Base-by-base conservation (phyloP, 2,329 filamentous ascomycete genomes). In the Neophaeococcomyces aloes region DNA sequence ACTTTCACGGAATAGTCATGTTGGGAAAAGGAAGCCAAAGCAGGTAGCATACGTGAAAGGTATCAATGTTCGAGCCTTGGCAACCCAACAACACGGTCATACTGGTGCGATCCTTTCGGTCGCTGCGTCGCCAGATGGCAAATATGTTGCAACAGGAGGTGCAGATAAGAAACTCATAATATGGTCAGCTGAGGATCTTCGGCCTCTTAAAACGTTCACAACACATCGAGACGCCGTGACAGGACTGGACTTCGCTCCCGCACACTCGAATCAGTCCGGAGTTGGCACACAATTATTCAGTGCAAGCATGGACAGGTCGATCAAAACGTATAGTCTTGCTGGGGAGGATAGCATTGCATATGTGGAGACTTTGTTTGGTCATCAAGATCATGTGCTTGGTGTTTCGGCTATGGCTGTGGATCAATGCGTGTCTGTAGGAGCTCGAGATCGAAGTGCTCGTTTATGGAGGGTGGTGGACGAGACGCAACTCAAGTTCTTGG, bases 391-490 rank as follows among this genome's bases (percentile, higher is more conserved):
- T 51, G 83, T 96, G 4, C 73, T 89, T 29, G 85, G 87, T 57
- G 77, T 98, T 43, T 83, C 85, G 51, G 82, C 86, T 17, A 73
- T 94, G 49, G 80, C 82, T 2, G 79, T 87, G 54, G 91, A 96
- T 63, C 81, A 86, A 38, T 95, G 91, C 60, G 74, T 96, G 47
- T 91, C 82, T 49, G 91, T 94, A 14, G 91, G 91, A 44, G 83
- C 86, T 4, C 75, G 91, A 52, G 91, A 98, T 62, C 80, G 89
- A 45, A 95, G 88, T 2, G 91, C 89, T 30, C 75, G 91, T 46
- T 67, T 94, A 54, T 98, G 91, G 91, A 95, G 95, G 64, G 88
- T 98, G 1, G 79, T 86, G 3, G 91, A 98, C 56, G 89, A 98
- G 66, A 86, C 83, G 1, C 91, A 98, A 61, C 76, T 98, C 5